Evolutionary conservation across 106 monocot species (phyloP), one percentile per base, ranked within the genome.

Genomic region (Amphibolis antarctica): DNA sequence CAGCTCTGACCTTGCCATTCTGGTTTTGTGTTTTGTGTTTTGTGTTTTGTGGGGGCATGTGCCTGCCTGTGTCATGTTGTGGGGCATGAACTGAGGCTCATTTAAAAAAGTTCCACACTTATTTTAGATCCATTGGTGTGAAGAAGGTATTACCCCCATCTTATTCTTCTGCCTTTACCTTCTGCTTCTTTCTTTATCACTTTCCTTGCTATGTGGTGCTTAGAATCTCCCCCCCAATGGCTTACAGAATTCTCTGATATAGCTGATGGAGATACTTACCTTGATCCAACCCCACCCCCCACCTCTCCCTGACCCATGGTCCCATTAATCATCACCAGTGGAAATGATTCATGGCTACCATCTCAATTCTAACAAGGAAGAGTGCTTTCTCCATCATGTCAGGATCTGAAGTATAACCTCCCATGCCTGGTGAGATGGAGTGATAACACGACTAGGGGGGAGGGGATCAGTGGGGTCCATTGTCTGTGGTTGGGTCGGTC

Each of bases 121-220:
- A 27, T 26, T 28, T 12, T 58, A 15, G 22, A 58, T 58, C 27
- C 29, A 13, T 58, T 12, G 15, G 26, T 29, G 21, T 23, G 25
- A 56, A 56, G 14, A 28, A 22, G 12, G 29, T 17, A 29, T 29
- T 30, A 7, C 29, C 29, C 28, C 29, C 53, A 23, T 13, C 10
- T 25, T 25, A 5, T 30, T 1, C 11, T 29, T 28, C 58, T 58
- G 21, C 26, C 18, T 15, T 58, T 58, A 18, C 28, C 58, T 30
- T 58, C 24, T 58, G 58, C 3, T 28, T 31, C 29, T 4, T 28
- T 31, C 29, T n/a, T 23, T 58, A 9, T 58, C 58, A 58, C 58
- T 58, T 58, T 58, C 29, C 58, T 58, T 58, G 28, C 58, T 12
- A 28, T 58, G 58, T 28, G 58, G 30, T 58, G 14, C 58, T 58